phyloP scores from a whole-genome alignment of 176 grass and related monocot genomes.

The Oryza longistaminata region DNA sequence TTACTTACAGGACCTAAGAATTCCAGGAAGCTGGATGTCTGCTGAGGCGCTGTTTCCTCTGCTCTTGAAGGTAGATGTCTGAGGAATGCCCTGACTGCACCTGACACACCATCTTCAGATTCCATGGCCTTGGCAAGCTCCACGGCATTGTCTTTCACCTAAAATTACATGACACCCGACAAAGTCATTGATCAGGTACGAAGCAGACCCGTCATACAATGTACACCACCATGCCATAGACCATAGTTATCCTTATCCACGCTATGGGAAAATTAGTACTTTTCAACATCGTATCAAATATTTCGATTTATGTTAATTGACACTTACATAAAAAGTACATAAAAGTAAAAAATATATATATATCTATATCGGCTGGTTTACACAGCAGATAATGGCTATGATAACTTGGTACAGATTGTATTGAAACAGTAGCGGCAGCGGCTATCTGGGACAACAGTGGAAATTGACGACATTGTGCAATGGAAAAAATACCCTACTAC shows the following conservation, averaged over 20 bases:
- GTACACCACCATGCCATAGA: neutral
- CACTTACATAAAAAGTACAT: too few species aligned
- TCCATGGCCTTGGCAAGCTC: conserved; percentile 79
- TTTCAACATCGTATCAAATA: too few species aligned
- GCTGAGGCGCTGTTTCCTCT: neutral
- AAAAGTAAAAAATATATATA: too few species aligned
- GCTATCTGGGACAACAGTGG: too few species aligned
- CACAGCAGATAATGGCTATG: too few species aligned
- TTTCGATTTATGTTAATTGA: neutral
- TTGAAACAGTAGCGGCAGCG: too few species aligned
- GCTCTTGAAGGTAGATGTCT: conserved; percentile 63
- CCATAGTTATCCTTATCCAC: neutral
- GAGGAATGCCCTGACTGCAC: conserved; percentile 84
- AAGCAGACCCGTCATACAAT: neutral
- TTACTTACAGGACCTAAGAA: conserved; percentile 42
- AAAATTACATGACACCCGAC: neutral
- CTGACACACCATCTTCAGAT: conserved; percentile 70
- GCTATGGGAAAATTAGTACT: neutral
- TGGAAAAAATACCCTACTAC: neutral
- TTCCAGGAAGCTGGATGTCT: conserved; percentile 6
- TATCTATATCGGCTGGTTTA: too few species aligned
- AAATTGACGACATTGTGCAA: neutral
- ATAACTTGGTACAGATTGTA: neutral
- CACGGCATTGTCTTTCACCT: conserved; percentile 81
- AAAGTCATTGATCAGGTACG: neutral